phyloP scores from a whole-genome alignment of 1,284 basidiomycete genomes.

The Microbotryum lychnidis-dioicae region DNA sequence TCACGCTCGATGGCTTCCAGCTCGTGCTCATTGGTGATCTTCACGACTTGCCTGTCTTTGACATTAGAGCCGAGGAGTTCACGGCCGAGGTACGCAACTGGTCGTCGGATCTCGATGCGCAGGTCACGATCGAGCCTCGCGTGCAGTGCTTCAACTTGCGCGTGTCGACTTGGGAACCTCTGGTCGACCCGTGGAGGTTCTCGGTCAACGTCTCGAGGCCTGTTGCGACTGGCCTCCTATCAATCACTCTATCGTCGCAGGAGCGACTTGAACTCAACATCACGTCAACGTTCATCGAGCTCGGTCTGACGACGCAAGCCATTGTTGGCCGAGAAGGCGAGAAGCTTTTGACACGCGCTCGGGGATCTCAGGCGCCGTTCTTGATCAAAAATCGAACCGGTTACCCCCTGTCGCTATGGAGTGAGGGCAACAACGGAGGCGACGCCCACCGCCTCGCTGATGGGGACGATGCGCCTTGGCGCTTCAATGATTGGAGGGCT shows the following conservation, averaged over 20 bases:
- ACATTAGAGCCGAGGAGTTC: constrained; percentile 80
- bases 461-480: constrained; percentile 80
- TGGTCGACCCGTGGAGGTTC: constrained; percentile 96
- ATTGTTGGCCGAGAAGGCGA: constrained; percentile 68
- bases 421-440: constrained; percentile 29
- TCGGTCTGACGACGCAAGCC: constrained; percentile 65
- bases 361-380: constrained; percentile 88
- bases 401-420: constrained; percentile 47
- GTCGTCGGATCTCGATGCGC: constrained; percentile 79
- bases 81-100: constrained; percentile 79
- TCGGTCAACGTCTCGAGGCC: constrained; percentile 50
- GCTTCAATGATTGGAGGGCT: constrained; percentile 93
- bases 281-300: constrained; percentile 83
- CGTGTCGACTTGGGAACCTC: constrained; percentile 99
- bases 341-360: constrained; percentile 58
- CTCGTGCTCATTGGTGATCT: constrained; percentile 89
- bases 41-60: constrained; percentile 89
- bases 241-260: constrained; percentile 61
- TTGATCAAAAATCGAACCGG: constrained; percentile 87
- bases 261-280: constrained; percentile 87
- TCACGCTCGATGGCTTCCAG: constrained; percentile 80
- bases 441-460: constrained; percentile 46
- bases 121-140: constrained; percentile 66
- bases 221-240: constrained; percentile 33
- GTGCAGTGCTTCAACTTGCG: constrained; percentile 96